Evolutionary conservation across 169 alveolate genomes (phyloP).

Genomic region (Cyclospora cayetanensis): DNA sequence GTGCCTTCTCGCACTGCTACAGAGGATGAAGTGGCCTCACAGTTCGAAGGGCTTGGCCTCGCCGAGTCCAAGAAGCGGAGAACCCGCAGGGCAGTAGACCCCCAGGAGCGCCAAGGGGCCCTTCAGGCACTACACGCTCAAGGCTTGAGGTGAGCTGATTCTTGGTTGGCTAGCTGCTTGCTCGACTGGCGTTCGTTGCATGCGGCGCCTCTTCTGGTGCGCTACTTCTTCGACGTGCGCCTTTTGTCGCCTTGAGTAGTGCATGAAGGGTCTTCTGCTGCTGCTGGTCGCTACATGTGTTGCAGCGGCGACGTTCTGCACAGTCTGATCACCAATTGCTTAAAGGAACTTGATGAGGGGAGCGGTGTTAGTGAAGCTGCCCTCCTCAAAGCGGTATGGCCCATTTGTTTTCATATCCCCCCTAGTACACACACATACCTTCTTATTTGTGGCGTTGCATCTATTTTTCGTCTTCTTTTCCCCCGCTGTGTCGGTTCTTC

Average conservation of each 20-base stretch:
- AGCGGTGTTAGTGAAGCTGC: conserved; percentile 40
- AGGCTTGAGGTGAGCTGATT: conserved; percentile 1
- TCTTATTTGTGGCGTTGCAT: too few species aligned
- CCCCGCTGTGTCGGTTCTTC: too few species aligned
- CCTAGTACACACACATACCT: too few species aligned
- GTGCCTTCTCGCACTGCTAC: too few species aligned
- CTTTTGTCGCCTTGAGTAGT: too few species aligned
- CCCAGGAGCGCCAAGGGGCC: neutral
- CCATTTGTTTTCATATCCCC: too few species aligned
- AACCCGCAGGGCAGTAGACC: neutral
- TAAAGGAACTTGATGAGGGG: conserved; percentile 5
- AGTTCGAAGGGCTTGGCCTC: neutral
- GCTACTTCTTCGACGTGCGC: too few species aligned
- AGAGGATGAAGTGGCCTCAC: neutral
- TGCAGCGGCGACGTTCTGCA: neutral
- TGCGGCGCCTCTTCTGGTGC: too few species aligned
- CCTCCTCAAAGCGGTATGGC: conserved; percentile 7
- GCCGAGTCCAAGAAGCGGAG: neutral
- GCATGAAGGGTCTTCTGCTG: neutral
- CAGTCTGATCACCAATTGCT: neutral
- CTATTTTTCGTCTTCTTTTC: too few species aligned
- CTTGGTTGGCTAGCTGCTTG: neutral
- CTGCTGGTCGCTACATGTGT: neutral
- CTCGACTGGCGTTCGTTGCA: neutral
- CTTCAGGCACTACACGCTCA: neutral